Percentiles rank a stretch among this genome's conserved stretches.
Conservation (phyloP, 1,284 basidiomycete genomes). For the Bjerkandera adusta region DNA sequence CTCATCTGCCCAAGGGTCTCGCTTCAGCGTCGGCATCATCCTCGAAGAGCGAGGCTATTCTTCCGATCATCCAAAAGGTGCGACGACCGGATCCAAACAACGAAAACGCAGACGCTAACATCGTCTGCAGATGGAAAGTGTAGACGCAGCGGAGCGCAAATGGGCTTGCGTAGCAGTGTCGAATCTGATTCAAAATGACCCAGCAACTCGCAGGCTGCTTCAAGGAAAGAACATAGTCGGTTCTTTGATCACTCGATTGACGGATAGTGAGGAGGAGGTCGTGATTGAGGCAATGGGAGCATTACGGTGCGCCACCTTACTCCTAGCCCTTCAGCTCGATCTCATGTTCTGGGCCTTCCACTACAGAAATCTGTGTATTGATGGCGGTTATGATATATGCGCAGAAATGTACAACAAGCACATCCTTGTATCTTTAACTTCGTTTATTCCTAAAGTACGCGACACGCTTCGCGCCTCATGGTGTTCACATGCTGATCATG, state of each 20-base stretch:
- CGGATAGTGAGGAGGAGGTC: constrained; percentile 85
- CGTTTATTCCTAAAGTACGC: constrained; percentile 71
- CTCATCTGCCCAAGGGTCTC: constrained; percentile 80
- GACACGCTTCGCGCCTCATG: not conserved
- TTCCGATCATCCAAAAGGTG: constrained; percentile 88
- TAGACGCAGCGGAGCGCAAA: constrained; percentile 77
- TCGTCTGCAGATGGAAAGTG: constrained; percentile 59
- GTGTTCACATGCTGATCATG: not conserved
- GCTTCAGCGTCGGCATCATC: constrained; percentile 67
- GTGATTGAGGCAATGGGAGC: constrained; percentile 84
- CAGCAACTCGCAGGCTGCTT: constrained; percentile 82
- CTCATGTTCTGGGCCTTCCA: no score
- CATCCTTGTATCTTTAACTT: constrained; percentile 72
- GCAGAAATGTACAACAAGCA: constrained; percentile 97
- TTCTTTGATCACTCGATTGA: constrained; percentile 77
- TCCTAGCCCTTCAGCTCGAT: not conserved
- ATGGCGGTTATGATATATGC: constrained; percentile 91
- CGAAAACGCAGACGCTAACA: not conserved
- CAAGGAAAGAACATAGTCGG: constrained; percentile 92
- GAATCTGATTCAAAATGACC: constrained; percentile 86
- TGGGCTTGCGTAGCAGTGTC: constrained; percentile 94
- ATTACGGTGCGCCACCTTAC: constrained; percentile 53
- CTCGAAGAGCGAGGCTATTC: constrained; percentile 72
- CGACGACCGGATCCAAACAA: not conserved
- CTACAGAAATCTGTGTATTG: constrained; percentile 86